phyloP scores from a whole-genome alignment of 1,284 basidiomycete species.

The Wolfiporia cocos region DNA sequence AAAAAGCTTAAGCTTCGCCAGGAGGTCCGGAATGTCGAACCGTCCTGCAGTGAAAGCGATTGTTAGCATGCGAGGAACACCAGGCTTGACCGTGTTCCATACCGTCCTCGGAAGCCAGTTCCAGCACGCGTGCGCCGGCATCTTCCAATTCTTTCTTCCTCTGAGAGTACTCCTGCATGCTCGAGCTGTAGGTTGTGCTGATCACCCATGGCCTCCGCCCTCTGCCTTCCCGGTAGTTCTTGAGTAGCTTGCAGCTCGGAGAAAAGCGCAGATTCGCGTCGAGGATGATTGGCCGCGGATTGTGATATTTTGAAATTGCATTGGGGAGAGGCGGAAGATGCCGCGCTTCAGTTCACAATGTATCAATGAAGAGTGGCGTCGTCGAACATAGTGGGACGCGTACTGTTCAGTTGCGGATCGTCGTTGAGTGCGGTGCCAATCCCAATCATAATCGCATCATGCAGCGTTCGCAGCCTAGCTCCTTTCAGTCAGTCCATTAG shows the following conservation, averaged over 20 bases:
- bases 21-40: conserved; percentile 45
- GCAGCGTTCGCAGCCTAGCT: conserved; percentile 77
- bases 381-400: conserved; percentile 19
- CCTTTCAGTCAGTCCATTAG: not conserved
- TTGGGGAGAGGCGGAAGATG: conserved; percentile 44
- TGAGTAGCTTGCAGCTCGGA: conserved; percentile 66
- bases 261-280: conserved; percentile 73
- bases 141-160: conserved; percentile 35
- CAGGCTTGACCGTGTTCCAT: too few species aligned
- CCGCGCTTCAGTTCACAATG: conserved; percentile 33
- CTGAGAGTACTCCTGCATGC: too few species aligned
- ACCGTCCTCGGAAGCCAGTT: conserved; percentile 28
- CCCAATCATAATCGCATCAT: conserved; percentile 91
- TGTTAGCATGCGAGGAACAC: not conserved
- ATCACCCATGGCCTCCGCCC: conserved; percentile 79
- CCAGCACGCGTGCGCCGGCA: conserved; percentile 50
- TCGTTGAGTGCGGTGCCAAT: conserved; percentile 90
- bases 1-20: conserved; percentile 43
- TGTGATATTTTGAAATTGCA: conserved; percentile 28
- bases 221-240: conserved; percentile 51
- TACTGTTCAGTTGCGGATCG: conserved; percentile 90
- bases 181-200: conserved; percentile 37
- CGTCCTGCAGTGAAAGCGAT: conserved; percentile 26
- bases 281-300: conserved; percentile 82
- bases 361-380: not conserved